These are phyloP conservation scores for Phaeoacremonium minimum DNA, from an alignment of 2,329 filamentous ascomycete genomes.

Conservation along the genomic window DNA sequence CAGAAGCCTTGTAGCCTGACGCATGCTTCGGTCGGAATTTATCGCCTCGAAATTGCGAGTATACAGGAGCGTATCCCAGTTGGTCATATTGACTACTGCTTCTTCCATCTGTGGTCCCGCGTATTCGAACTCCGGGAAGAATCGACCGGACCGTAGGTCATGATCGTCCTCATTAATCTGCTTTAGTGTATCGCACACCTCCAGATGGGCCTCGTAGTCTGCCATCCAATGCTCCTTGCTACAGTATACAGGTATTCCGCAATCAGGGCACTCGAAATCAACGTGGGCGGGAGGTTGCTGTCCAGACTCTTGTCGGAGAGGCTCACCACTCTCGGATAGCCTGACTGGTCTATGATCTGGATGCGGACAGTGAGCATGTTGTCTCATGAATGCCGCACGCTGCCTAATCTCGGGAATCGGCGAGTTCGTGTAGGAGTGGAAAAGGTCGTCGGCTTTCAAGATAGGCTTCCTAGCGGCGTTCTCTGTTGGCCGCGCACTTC, in stretches of 20 bases:
- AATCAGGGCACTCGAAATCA: conserved; percentile 92
- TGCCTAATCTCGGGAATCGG: conserved; percentile 84
- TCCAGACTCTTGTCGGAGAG: conserved; percentile 50
- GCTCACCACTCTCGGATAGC: conserved; percentile 60
- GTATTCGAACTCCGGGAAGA: conserved; percentile 92
- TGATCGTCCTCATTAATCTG: conserved; percentile 99
- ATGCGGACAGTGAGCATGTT: conserved; percentile 92
- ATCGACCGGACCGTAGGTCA: conserved; percentile 82
- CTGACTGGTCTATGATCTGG: conserved; percentile 78
- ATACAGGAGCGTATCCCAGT: conserved; percentile 97
- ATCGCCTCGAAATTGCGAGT: conserved; percentile 88
- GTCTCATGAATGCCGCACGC: conserved; percentile 84
- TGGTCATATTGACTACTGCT: conserved; percentile 92
- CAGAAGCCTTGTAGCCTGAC: conserved; percentile 86
- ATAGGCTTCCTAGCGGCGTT: conserved; percentile 19
- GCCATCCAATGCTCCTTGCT: conserved; percentile 93
- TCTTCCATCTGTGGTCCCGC: conserved; percentile 88
- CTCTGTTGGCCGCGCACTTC: conserved; percentile 1
- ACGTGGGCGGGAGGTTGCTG: conserved; percentile 72
- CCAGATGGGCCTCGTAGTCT: conserved; percentile 87
- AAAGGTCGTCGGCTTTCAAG: conserved; percentile 75
- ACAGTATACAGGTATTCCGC: conserved; percentile 90
- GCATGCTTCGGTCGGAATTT: conserved; percentile 83
- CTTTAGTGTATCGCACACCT: conserved; percentile 85
- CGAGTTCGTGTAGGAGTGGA: conserved; percentile 86